These are phyloP conservation scores for Daucus carota DNA, from an alignment of 129 eudicot genomes.

Conservation along the genomic window DNA sequence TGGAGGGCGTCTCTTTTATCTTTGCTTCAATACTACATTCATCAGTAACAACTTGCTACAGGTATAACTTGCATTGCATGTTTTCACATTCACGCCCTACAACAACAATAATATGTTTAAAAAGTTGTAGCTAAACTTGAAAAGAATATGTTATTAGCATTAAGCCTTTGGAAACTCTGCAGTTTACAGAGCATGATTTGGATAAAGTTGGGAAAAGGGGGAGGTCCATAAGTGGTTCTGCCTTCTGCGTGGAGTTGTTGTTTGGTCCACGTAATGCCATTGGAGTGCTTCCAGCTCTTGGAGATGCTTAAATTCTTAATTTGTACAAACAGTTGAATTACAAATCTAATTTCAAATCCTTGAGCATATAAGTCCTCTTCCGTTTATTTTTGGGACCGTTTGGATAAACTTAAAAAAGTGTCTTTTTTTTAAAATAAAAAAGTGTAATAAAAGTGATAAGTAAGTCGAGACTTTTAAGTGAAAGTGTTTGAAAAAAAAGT, in stretches of 20 bases:
- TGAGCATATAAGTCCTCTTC: too few species aligned
- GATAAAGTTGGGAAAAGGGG: conserved; percentile 69
- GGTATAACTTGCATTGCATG: conserved; percentile 19
- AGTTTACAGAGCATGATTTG: conserved; percentile 48
- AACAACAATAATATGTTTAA: neutral
- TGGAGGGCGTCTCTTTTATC: conserved; percentile 75
- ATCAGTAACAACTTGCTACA: conserved; percentile 48
- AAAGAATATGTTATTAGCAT: neutral
- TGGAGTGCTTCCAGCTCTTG: neutral
- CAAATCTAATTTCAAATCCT: neutral
- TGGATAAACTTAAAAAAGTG: too few species aligned
- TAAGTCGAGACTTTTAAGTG: too few species aligned
- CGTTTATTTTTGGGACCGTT: too few species aligned
- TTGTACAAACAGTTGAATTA: neutral
- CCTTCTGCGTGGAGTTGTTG: conserved; percentile 59
- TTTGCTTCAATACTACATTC: conserved; percentile 72
- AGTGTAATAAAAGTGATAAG: too few species aligned
- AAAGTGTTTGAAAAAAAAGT: too few species aligned
- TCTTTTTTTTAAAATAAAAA: too few species aligned
- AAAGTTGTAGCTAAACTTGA: neutral
- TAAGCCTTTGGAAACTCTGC: conserved; percentile 10
- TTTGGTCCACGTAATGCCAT: conserved; percentile 41
- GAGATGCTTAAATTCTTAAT: conserved; percentile 6
- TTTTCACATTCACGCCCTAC: neutral
- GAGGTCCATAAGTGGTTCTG: conserved; percentile 53